A percentile compares a stretch with the other conserved stretches of the same genome.
Conservation (phyloP, 1,284 basidiomycete species). For the Trametes sp. region DNA sequence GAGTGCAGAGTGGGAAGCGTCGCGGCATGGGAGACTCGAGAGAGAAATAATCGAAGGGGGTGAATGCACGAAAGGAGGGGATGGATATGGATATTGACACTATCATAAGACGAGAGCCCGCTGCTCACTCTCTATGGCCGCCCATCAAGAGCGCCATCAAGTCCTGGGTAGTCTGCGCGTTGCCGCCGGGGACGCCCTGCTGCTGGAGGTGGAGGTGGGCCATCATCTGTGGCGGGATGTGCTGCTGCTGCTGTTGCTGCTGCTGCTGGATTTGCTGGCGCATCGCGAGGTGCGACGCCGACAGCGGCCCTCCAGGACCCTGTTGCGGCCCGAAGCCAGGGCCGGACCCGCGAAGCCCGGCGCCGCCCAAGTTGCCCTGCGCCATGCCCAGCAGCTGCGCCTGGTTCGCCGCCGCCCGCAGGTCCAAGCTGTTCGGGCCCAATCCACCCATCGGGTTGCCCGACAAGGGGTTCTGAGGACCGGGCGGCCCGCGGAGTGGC, state of each 20-base stretch:
- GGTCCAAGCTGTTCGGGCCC: constrained; percentile 61
- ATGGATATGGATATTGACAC: constrained; percentile 20
- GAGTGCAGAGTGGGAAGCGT: constrained; percentile 7
- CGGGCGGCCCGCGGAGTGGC: constrained; percentile 59
- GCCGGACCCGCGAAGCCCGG: constrained; percentile 44
- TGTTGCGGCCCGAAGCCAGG: constrained; percentile 61
- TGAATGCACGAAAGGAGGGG: constrained; percentile 9
- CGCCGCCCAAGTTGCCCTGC: constrained; percentile 48
- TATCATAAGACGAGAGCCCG: constrained; percentile 16
- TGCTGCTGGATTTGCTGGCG: constrained; percentile 46
- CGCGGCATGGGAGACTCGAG: constrained; percentile 16
- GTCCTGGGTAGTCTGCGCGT: constrained; percentile 69
- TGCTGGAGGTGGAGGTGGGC: constrained; percentile 67
- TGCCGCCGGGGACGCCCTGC: constrained; percentile 53
- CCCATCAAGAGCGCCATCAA: constrained; percentile 84
- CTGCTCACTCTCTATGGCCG: constrained; percentile 64
- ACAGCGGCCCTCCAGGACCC: constrained; percentile 51
- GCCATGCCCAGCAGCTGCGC: constrained; percentile 57
- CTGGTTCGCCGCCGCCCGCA: constrained; percentile 56
- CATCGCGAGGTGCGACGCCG: constrained; percentile 45
- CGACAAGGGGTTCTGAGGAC: constrained; percentile 58
- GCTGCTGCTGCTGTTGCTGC: constrained; percentile 50
- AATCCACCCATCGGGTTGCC: constrained; percentile 54
- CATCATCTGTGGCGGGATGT: constrained; percentile 62
- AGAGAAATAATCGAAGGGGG: constrained; percentile 2